Conservation (phyloP, 208 protist genomes). For the Kentomonas sorsogonicus region DNA sequence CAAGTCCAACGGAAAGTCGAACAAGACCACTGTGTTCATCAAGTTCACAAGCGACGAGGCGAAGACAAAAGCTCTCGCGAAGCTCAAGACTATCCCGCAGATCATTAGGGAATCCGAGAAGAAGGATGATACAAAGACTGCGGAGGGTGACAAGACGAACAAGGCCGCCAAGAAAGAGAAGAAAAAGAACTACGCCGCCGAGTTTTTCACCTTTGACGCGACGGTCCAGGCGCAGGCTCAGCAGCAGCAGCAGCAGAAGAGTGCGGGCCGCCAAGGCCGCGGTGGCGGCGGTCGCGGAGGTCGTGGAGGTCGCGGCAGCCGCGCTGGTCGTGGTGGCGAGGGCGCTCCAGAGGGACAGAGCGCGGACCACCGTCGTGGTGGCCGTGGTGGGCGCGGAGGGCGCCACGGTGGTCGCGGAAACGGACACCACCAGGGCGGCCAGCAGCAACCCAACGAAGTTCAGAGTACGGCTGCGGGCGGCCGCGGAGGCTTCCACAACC, state of each 20-base stretch:
- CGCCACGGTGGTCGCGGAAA: slow-evolving; percentile 1
- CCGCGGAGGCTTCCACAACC: no score
- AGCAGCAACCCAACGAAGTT: not conserved
- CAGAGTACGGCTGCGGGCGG: no score
- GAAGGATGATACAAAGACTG: slow-evolving; percentile 14
- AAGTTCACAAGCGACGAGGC: slow-evolving; percentile 51
- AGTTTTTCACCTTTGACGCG: slow-evolving; percentile 53
- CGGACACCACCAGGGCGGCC: not conserved
- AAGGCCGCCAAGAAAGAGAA: slow-evolving; percentile 2
- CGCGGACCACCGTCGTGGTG: not conserved
- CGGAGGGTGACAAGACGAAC: slow-evolving; percentile 14
- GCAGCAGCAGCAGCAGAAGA: not conserved
- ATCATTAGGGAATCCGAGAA: slow-evolving; percentile 25
- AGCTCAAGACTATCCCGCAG: slow-evolving; percentile 39
- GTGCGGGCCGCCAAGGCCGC: not conserved
- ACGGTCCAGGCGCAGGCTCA: slow-evolving; percentile 12
- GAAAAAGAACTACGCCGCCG: slow-evolving; percentile 37
- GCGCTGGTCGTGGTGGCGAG: slow-evolving; percentile 9
- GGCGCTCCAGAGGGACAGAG: slow-evolving; percentile 5
- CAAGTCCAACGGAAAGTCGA: slow-evolving; percentile 72
- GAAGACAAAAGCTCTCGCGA: slow-evolving; percentile 21
- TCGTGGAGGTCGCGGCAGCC: slow-evolving; percentile 3
- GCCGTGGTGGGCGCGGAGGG: not conserved
- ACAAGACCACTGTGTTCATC: slow-evolving; percentile 78
- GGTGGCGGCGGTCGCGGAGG: slow-evolving; percentile 1